These are phyloP conservation scores for Leccinellum rugosiceps DNA, from an alignment of 768 basidiomycete genomes.

Conservation along the genomic window DNA sequence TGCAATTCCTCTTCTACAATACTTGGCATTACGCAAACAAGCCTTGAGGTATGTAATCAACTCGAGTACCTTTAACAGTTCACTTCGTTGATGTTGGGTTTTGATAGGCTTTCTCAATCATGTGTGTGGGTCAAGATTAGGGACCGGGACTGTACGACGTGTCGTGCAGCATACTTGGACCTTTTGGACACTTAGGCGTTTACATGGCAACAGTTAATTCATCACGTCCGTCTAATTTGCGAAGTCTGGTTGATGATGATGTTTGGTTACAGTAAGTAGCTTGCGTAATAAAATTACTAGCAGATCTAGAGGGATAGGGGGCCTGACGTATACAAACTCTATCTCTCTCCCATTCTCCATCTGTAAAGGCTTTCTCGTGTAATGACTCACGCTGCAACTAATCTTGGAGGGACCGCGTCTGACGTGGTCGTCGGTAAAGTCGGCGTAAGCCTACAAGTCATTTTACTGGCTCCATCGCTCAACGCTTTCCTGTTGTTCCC, in stretches of 20 bases:
- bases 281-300: too few species aligned
- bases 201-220: background rate
- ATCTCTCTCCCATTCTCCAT: background rate
- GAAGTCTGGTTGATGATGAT: too few species aligned
- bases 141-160: constrained; percentile 52
- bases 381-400: constrained; percentile 33
- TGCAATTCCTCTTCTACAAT: constrained; percentile 54
- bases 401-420: constrained; percentile 39
- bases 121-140: constrained; percentile 61
- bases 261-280: too few species aligned
- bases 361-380: too few species aligned
- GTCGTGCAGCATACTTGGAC: constrained; percentile 48
- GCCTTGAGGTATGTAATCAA: constrained; percentile 32
- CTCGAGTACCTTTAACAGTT: background rate
- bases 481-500: background rate
- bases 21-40: constrained; percentile 54
- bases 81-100: background rate
- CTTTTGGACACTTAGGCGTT: constrained; percentile 27
- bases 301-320: background rate
- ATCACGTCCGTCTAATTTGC: background rate
- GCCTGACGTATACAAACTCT: background rate
- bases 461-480: too few species aligned
- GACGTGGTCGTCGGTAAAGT: constrained; percentile 36
- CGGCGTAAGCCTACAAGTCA: constrained; percentile 27
- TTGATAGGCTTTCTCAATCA: constrained; percentile 22